Evolutionary conservation across 495 filamentous ascomycete species (phyloP), one percentile per base, ranked within the genome.

Genomic region (Pyrenula aspistea): DNA sequence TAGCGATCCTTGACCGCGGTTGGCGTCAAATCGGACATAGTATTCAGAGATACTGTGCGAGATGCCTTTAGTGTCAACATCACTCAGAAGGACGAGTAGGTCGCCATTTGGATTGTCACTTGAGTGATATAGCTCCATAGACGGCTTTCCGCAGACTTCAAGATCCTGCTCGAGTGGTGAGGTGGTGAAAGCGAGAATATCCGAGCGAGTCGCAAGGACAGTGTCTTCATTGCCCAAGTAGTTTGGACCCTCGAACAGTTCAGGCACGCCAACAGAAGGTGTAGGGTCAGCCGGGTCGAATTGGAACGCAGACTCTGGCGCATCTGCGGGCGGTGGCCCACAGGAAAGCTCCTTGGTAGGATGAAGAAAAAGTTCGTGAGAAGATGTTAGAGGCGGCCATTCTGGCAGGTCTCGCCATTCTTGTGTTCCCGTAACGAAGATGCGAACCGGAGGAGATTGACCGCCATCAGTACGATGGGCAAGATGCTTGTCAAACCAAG

Each of bases 201-300:
- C 67, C 8, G 62, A 54, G 53, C 66, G 60, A 2, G 58, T 31
- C 2, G 60, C 61, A 12, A 63, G 62, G 24, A 52, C 57, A 20
- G 59, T 62, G 55, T 70, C 66, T 23, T 65, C 63, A 10, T 57
- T 59, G 15, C 57, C 54, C n/a, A n/a, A n/a, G n/a, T n/a, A n/a
- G 12, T 42, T 51, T 24, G 56, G 56, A 49, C 24, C 11, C 1
- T 2, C 56, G 54, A 12, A 22, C 55, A n/a, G n/a, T n/a, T n/a
- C n/a, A n/a, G n/a, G n/a, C n/a, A n/a, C n/a, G 21, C 66, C 67
- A 1, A 65, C 51, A 31, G 51, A 59, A 22, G 67, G 67, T 20
- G 67, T 70, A 15, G 67, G 67, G 10, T 61, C 19, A 12, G 48
- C 10, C 10, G 67, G 67, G 53, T 70, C 63, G 55, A 67, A 70